Evolutionary conservation across 179 eudicot species (phyloP), one percentile per base, ranked within the genome.

Genomic region (Beta corolliflora): DNA sequence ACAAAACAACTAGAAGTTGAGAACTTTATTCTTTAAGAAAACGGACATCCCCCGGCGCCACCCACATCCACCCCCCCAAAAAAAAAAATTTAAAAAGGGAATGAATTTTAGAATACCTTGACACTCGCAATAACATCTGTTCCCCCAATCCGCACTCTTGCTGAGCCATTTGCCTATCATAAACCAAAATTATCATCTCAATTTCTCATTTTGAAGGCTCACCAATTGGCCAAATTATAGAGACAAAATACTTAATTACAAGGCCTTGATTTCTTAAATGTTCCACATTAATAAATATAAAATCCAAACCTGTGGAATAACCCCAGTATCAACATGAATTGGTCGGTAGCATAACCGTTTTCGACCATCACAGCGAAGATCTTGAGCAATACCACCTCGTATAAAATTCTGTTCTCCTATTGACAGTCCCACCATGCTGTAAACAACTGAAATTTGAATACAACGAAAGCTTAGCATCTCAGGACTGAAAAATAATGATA

Each of bases 71-170:
- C 41, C 41, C n/a, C n/a, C n/a, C 41, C 41, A 36, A 36, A 36
- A 36, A 36, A 36, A 36, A 25, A 25, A 25, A 25, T 25, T 25
- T 25, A 0, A 0, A 25, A 36, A 36, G 41, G 41, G 41, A n/a
- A 53, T 31, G 3, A 74, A 31, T 16, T 11, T 13, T 16, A 54
- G 3, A 31, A 55, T 85, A 95, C 98, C 98, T 95, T 94, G 53
- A 95, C 98, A 81, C 97, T 91, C 54, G 98, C 99, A 81, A 94
- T 91, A 46, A 92, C 97, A 79, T 95, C 97, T 3, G 98, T 94
- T 60, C 88, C 92, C 73, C 98, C 98, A 66, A 95, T 84, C 79
- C 87, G 90, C 14, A 95, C 93, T 88, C 94, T 90, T 18, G 99
- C 98, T 5, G 98, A 95, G 41, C 99, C 99, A 89, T 89, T 91